Conservation (phyloP, 495 filamentous ascomycete genomes). For the Neurospora tetraspora region DNA sequence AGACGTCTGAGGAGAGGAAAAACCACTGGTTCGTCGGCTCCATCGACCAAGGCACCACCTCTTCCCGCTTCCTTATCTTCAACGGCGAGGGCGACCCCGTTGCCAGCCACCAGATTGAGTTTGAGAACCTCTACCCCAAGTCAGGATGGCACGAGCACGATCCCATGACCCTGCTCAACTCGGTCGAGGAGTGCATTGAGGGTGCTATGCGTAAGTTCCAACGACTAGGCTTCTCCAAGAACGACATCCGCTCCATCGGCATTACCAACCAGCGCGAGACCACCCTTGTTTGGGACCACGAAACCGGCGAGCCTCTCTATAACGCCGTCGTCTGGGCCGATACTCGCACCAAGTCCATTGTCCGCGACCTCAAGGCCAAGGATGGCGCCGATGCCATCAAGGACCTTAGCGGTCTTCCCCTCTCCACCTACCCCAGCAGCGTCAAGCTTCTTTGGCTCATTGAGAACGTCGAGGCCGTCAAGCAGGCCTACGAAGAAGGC, state of each 20-base stretch:
- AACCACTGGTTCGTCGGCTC: constrained; percentile 40
- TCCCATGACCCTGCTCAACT: constrained; percentile 65
- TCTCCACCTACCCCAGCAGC: constrained; percentile 90
- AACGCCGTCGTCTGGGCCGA: constrained; percentile 95
- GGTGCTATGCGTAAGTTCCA: constrained; percentile 65
- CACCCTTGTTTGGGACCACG: constrained; percentile 79
- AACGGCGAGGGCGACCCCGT: constrained; percentile 68
- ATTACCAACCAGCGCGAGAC: constrained; percentile 96
- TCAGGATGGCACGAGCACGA: constrained; percentile 96
- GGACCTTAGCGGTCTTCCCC: constrained; percentile 72
- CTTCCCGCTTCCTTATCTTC: constrained; percentile 88
- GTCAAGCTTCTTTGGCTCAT: constrained; percentile 85
- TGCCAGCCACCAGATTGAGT: constrained; percentile 84
- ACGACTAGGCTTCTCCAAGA: constrained; percentile 56
- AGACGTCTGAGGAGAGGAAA: constrained; percentile 21
- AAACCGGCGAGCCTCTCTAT: constrained; percentile 75
- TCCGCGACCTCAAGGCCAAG: constrained; percentile 66
- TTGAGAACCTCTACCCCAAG: constrained; percentile 77
- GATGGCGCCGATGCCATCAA: constrained; percentile 58
- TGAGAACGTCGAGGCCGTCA: constrained; percentile 59
- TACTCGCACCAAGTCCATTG: constrained; percentile 69
- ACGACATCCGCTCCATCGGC: constrained; percentile 74
- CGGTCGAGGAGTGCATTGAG: constrained; percentile 79
- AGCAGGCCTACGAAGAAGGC: constrained; percentile 67
- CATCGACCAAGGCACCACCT: constrained; percentile 92